Base-by-base conservation (phyloP, 2,329 filamentous ascomycete species). In the Drechmeria coniospora region DNA sequence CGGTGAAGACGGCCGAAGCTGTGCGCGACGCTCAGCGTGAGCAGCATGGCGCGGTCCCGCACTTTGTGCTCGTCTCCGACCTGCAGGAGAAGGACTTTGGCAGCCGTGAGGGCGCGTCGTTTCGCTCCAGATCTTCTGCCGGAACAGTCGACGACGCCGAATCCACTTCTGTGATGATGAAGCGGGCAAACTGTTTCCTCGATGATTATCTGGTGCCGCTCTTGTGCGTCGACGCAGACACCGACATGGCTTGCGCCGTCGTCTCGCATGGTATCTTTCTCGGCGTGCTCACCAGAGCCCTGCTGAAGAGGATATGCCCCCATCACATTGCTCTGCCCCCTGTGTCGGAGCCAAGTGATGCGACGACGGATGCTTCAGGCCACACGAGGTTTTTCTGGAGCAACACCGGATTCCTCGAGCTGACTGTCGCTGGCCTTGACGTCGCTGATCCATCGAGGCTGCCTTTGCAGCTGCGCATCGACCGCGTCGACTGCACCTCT, bases 251-350 rank as follows among this genome's bases (percentile, higher is more conserved):
- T 15, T 56, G 83, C 9, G 74, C 72, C 2, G 54, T 92, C 10
- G 78, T 92, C 4, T 78, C 84, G 2, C 86, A 94, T 43, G 84
- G 86, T 11, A 75, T 92, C 34, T 72, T 92, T 22, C 64, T 93
- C 3, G 71, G 70, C 2, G 63, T 71, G 18, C 51, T 93, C 0
- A 75, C 79, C 63, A 63, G 65, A 30, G 60, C 64, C 9, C 48
- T 92, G 10, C 54, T 77, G 6, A 51, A 56, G 9, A 61, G 68
- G 3, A 65, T 81, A 2, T 29, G 40, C 2, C 31, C 32, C 4
- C 31, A 34, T 14, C 21, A 29, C 10, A 27, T 36, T 7, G 36
- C 33, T 3, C 31, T 44, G 39, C 33, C 7, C 32, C 37, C 5
- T 31, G 29, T 14, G 35, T 41, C 1, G 28, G 19, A 34, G 12